Evolutionary conservation across 2,329 filamentous ascomycete species (phyloP), one percentile per base, ranked within the genome.

Genomic region (Phaeophleospora eucalypticola): DNA sequence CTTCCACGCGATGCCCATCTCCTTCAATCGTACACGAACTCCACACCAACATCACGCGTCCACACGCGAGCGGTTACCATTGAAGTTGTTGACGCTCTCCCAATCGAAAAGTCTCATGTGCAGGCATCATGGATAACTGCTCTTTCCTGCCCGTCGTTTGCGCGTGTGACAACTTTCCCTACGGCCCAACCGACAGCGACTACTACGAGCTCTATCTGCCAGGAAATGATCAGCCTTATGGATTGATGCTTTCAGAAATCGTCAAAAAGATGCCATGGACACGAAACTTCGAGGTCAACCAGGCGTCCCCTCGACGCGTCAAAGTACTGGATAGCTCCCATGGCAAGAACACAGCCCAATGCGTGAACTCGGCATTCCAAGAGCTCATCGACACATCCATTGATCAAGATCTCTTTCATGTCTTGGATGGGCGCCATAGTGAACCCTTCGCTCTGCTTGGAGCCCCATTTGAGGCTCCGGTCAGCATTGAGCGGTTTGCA

Each of bases 371-470:
- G 29, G 82, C 89, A 3, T 75, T 84, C 33, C 64, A 72, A 1
- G 78, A 84, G 57, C 86, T 89, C 75, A 81, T 84, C 12, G 70
- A 78, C 16, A 74, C 77, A 6, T 56, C 53, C 27, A 51, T 61
- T 14, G 53, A 57, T 6, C 45, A 46, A n/a, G 71, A 78, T 12
- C 79, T 78, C 1, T 96, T 96, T 62, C 72, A 79, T 20, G 74
- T 94, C 0, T 75, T 96, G 10, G 72, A 72, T 18, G 84, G 84
- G 47, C 94, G 88, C 86, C 79, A 89, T 37, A 73, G 86, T 60
- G 89, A 95, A 67, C 70, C 80, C 12, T 94, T 88, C 72, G 83
- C 87, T 0, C 79, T 94, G 4, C 89, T 87, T 58, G 67, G 76
- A 7, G 76, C 70, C n/a, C 57, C 77, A 29, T 75, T 77, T 36